These are phyloP conservation scores for Punica granatum DNA, from an alignment of 345 rosid species.

Conservation along the genomic window DNA sequence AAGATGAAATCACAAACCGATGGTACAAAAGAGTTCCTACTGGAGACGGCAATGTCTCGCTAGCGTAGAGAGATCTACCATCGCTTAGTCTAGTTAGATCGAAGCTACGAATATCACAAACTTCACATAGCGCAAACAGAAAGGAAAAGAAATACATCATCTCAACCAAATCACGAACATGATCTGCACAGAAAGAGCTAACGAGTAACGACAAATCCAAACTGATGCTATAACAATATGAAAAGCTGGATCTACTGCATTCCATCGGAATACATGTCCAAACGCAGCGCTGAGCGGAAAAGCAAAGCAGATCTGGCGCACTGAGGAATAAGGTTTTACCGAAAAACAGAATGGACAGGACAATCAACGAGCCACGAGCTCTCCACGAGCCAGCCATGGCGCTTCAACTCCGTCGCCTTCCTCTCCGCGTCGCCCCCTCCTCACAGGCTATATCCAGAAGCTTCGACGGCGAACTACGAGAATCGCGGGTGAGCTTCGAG, in stretches of 20 bases:
- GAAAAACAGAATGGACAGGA: constrained; percentile 38
- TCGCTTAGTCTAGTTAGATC: neutral
- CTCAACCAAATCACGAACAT: constrained; percentile 28
- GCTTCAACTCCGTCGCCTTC: neutral
- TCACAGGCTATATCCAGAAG: neutral
- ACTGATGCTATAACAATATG: neutral
- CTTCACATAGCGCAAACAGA: neutral
- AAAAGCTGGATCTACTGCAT: constrained; percentile 6
- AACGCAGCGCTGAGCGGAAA: neutral
- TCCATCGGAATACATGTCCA: neutral
- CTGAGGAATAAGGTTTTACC: constrained; percentile 27
- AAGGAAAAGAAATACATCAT: neutral
- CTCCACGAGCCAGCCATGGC: constrained; percentile 52
- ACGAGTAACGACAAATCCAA: constrained; percentile 25
- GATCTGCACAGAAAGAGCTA: too few species aligned
- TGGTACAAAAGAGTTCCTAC: neutral
- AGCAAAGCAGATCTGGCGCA: constrained; percentile 9
- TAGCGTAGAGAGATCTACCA: neutral
- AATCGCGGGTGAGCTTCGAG: neutral
- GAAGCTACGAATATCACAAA: neutral
- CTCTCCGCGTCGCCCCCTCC: neutral
- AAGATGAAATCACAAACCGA: neutral
- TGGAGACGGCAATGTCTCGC: neutral
- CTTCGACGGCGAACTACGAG: neutral
- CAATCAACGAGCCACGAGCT: constrained; percentile 43